Evolutionary conservation across 192 early-diverging fungal species (phyloP), one percentile per base, ranked within the genome.

Genomic region (Spizellomyces sp.): DNA sequence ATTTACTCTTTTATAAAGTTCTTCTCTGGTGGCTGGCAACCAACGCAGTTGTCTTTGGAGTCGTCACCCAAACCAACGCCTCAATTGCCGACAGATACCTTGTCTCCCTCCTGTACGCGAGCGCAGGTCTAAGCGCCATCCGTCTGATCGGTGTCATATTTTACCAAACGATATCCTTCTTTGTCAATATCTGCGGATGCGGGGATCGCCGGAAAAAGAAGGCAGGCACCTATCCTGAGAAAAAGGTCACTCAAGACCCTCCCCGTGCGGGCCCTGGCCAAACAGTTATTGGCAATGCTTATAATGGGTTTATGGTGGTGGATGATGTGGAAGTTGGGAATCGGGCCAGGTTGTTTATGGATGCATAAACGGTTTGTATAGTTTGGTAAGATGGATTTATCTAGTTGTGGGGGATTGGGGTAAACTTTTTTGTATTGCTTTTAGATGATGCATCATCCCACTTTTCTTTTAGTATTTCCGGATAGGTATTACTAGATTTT

Each of bases 1-100:
- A 19, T 17, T 72, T 56, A 78, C 65, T 52, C 45, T 46, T 41
- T 81, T 67, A 59, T 36, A 2, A n/a, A 36, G 27, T 67, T 64
- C 48, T 81, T 19, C 70, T 81, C 44, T 66, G 60, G 10, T 82
- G 80, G 81, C 48, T 79, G 2, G 8, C 48, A 7, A 57, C 22
- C 45, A 81, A 81, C 64, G 46, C 43, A 12, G 21, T 62, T 8
- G 45, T 81, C 12, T 54, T 81, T 45, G 59, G 48, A 4, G 42
- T 74, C 36, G 48, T 71, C 22, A 80, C 79, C 22, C 70, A 72
- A 44, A 56, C 61, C 4, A 54, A 21, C 5, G 41, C 19, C 17
- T 17, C 36, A 2, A 17, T 72, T 7, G 12, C 22, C 5, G 45
- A 64, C 43, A 54, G 7, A 14, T 79, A 77, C 58, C 17, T 79